Percentiles rank a stretch among this genome's conserved stretches.
These are phyloP conservation scores for Scenedesmus sp. DNA, from an alignment of 163 green algal species.

Conservation along the genomic window DNA sequence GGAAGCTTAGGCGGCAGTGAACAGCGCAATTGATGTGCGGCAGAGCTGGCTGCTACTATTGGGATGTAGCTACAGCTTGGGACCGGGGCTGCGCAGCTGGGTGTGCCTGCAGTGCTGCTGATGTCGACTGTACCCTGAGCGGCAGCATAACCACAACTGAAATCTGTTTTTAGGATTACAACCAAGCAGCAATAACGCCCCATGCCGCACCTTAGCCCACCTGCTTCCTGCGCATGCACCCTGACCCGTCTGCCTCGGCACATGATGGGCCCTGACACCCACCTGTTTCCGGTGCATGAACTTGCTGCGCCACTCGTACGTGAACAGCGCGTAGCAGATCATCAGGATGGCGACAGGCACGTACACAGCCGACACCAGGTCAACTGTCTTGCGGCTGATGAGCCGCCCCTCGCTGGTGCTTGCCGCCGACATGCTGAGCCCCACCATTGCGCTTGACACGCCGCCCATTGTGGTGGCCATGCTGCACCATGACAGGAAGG, in stretches of 20 bases:
- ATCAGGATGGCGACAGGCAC: slow-evolving; percentile 87
- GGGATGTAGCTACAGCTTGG: not conserved
- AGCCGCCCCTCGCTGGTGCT: slow-evolving; percentile 50
- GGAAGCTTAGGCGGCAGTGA: too few relatives aligned
- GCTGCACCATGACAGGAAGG: slow-evolving; percentile 87
- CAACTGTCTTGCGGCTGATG: slow-evolving; percentile 81
- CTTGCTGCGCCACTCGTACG: slow-evolving; percentile 81
- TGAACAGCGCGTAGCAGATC: slow-evolving; percentile 88
- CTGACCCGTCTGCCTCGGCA: too few relatives aligned
- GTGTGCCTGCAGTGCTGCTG: too few relatives aligned
- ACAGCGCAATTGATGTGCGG: too few relatives aligned
- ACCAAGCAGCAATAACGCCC: too few relatives aligned
- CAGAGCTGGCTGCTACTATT: not conserved
- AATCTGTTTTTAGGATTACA: too few relatives aligned
- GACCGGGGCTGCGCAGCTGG: not conserved
- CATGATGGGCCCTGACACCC: not conserved
- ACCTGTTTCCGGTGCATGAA: slow-evolving; percentile 90
- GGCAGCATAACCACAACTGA: too few relatives aligned
- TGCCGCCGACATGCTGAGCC: slow-evolving; percentile 69
- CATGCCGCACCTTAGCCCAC: not conserved
- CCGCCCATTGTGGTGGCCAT: slow-evolving; percentile 92
- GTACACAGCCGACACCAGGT: slow-evolving; percentile 85
- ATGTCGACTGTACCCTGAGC: too few relatives aligned
- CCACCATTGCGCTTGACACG: slow-evolving; percentile 85
- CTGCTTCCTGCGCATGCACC: not conserved